Conservation (phyloP, 108 stramenopile species). For the Mayamaea pseudoterrestris region DNA sequence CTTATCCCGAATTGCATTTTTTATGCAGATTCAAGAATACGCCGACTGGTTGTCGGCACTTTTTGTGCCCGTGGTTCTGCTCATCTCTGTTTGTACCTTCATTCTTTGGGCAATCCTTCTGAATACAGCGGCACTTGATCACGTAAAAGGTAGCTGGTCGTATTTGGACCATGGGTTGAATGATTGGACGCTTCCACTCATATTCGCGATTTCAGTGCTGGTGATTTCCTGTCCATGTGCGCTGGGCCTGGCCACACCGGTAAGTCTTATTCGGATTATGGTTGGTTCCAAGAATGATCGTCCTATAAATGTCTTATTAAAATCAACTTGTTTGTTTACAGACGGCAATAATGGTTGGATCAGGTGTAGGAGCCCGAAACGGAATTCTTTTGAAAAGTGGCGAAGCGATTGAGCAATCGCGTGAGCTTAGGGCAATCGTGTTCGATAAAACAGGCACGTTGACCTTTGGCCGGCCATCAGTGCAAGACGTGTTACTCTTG, state of each 20-base stretch:
- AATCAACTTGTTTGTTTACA: no score
- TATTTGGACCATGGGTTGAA: no score
- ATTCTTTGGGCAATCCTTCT: conserved; percentile 60
- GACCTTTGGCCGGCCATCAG: conserved; percentile 81
- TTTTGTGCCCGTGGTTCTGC: conserved; percentile 79
- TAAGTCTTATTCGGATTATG: no score
- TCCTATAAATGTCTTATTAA: no score
- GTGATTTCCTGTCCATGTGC: conserved; percentile 98
- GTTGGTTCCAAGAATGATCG: no score
- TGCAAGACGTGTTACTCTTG: no score
- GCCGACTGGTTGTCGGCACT: conserved; percentile 86
- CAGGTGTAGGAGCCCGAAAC: conserved; percentile 86
- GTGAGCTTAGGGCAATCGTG: conserved; percentile 51
- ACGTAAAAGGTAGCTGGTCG: no score
- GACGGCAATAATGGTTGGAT: conserved; percentile 80
- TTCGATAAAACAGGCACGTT: conserved; percentile 99
- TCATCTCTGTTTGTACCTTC: conserved; percentile 57
- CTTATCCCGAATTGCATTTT: no score
- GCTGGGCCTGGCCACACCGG: conserved; percentile 95
- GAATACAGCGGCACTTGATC: no score
- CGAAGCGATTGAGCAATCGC: conserved; percentile 80
- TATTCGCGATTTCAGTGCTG: conserved; percentile 76
- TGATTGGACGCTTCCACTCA: conserved; percentile 30
- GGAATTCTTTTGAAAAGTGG: conserved; percentile 98
- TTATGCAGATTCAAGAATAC: conserved; percentile 69